Evolutionary conservation across 2,329 filamentous ascomycete species (phyloP), one percentile per base, ranked within the genome.

Genomic region (Aspergillus luchuensis): DNA sequence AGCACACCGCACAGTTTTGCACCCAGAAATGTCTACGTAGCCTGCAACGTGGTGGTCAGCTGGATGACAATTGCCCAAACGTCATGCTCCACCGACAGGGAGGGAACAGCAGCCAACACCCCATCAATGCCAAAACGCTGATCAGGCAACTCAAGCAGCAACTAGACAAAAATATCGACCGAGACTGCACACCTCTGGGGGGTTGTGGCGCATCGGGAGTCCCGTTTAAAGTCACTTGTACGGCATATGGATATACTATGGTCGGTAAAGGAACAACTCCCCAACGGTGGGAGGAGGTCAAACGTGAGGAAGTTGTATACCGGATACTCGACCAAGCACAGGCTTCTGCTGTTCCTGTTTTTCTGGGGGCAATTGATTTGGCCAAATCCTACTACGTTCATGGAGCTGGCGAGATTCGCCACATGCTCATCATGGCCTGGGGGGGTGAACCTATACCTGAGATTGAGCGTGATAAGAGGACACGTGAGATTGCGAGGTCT

Each of bases 251-350:
- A n/a, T n/a, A n/a, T n/a, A n/a, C n/a, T n/a, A n/a, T n/a, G n/a
- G n/a, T n/a, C n/a, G n/a, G 69, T n/a, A 76, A 75, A 63, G 69
- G 25, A 28, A 75, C 71, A 1, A 74, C 67, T 8, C 68, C 64
- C 15, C 47, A 25, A 65, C 66, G 8, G 25, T 72, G 69, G 69
- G 60, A 62, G 5, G 56, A 62, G 21, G 64, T 73, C 45, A 69
- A 63, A 8, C 57, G 60, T 69, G 0, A 53, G 25, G 25, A 25
- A 7, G 25, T 5, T 4, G 25, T 72, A 15, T 72, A 74, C 52
- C 51, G 57, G 10, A 39, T 68, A 21, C 67, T 71, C 13, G 57
- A 53, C 47, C 60, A 58, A 17, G 25, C 5, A 25, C 25, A 25
- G 25, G 25, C 5, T 1, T 25, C 25, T 25, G 25, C 25, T 25